phyloP scores from a whole-genome alignment of 306 rosid genomes.

The Gynostemma pentaphyllum region DNA sequence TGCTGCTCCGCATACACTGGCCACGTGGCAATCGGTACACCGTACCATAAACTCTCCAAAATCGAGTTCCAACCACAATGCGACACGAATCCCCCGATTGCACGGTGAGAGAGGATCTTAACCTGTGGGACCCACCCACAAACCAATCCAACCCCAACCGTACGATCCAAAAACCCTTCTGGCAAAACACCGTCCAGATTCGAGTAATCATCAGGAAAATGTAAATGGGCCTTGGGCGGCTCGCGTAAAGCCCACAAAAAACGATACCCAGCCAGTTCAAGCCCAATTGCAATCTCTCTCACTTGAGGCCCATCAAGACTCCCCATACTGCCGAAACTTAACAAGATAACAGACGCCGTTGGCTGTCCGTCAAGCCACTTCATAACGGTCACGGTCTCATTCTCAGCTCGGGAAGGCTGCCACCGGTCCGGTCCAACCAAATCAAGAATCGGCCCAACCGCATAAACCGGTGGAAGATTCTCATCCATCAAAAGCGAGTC shows the following conservation, averaged over 20 bases:
- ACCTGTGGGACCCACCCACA: constrained; percentile 9
- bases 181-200: neutral
- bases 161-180: neutral
- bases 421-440: neutral
- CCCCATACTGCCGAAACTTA: constrained; percentile 33
- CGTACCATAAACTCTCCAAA: neutral
- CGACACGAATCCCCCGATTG: constrained; percentile 3
- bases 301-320: constrained; percentile 19
- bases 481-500: constrained; percentile 3
- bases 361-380: constrained; percentile 33
- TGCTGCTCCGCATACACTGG: neutral
- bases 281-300: constrained; percentile 25
- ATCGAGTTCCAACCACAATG: constrained; percentile 4
- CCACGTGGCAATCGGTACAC: constrained; percentile 2
- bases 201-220: neutral
- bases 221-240: neutral
- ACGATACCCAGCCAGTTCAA: constrained; percentile 13
- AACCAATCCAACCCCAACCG: neutral
- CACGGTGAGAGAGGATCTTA: neutral
- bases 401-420: neutral
- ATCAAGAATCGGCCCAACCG: constrained; percentile 18
- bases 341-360: constrained; percentile 21
- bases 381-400: constrained; percentile 7
- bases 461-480: constrained; percentile 20
- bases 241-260: constrained; percentile 3